phyloP scores from a whole-genome alignment of 1,139 yeast genomes.

The Lodderomyces jiufengensis region DNA sequence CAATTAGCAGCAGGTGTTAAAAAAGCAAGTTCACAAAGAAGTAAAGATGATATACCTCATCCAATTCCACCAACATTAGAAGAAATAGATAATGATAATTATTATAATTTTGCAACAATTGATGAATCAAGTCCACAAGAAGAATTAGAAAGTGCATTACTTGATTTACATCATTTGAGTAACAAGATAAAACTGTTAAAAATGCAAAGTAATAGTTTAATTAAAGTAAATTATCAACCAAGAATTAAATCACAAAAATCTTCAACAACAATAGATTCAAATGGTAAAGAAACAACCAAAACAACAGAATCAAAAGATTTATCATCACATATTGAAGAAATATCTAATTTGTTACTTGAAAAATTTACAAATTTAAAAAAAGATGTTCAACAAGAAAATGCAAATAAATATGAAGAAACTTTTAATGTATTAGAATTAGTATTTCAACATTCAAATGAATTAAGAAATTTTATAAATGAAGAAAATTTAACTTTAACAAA shows the following conservation, averaged over 20 bases:
- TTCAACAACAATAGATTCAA: background rate
- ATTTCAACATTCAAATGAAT: conserved; percentile 12
- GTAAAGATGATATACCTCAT: conserved; percentile 10
- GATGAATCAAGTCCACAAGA: conserved; percentile 18
- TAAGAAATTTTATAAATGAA: conserved; percentile 12
- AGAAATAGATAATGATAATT: conserved; percentile 15
- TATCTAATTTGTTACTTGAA: background rate
- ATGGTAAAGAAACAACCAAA: background rate
- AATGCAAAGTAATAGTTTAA: conserved; percentile 13
- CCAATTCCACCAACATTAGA: conserved; percentile 13
- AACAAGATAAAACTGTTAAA: conserved; percentile 31
- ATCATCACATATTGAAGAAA: conserved; percentile 2
- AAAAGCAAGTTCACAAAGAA: conserved; percentile 24
- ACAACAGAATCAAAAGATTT: background rate
- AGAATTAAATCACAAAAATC: conserved; percentile 1
- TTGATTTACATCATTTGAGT: conserved; percentile 31
- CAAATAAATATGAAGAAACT: conserved; percentile 1
- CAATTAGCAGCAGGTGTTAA: conserved; percentile 34
- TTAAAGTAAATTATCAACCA: conserved; percentile 5
- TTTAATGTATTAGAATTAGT: conserved; percentile 14
- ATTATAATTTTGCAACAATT: conserved; percentile 13
- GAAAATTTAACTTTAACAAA: conserved; percentile 14
- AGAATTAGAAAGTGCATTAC: conserved; percentile 29
- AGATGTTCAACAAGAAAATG: background rate
- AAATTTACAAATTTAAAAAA: background rate